phyloP scores from a whole-genome alignment of 2,329 filamentous ascomycete genomes.

The Xylariaceae sp. region DNA sequence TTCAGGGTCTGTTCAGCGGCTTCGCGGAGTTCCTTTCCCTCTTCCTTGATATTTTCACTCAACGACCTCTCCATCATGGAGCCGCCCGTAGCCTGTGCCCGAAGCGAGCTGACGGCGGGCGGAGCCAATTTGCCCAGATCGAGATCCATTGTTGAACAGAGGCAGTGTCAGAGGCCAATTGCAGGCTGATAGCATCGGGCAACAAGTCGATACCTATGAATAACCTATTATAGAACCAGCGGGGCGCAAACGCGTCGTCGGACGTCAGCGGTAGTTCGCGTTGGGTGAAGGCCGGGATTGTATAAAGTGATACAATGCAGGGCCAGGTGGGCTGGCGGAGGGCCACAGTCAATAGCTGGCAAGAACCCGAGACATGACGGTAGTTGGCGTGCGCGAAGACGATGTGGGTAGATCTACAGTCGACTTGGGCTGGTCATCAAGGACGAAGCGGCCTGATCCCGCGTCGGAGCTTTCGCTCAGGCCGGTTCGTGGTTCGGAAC shows the following conservation, averaged over 20 bases:
- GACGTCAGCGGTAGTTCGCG: conserved; percentile 16
- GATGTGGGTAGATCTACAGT: conserved; percentile 12
- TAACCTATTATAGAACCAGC: conserved; percentile 12
- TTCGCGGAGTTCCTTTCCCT: conserved; percentile 88
- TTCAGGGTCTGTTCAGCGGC: conserved; percentile 95
- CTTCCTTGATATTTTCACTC: conserved; percentile 86
- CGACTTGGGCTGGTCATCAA: conserved; percentile 23
- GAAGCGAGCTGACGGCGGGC: conserved; percentile 49
- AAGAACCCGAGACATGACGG: conserved; percentile 37
- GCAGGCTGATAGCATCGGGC: conserved; percentile 34
- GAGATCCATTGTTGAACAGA: conserved; percentile 41
- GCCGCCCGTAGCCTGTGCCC: conserved; percentile 41
- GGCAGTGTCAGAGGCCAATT: conserved; percentile 28
- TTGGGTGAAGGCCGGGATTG: conserved; percentile 21
- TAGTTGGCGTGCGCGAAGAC: conserved; percentile 24
- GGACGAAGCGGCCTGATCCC: conserved; percentile 24
- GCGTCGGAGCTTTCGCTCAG: conserved; percentile 21
- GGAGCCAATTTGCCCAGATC: conserved; percentile 44
- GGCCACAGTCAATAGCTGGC: conserved; percentile 38
- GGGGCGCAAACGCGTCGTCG: conserved; percentile 29
- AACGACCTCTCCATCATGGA: conserved; percentile 64
- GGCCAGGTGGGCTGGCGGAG: conserved; percentile 35
- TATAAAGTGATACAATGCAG: conserved; percentile 26
- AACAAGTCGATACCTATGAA: conserved; percentile 15
- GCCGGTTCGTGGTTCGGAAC: conserved; percentile 18